Conservation (phyloP, 441 rosid genomes). For the Metrosideros polymorpha region DNA sequence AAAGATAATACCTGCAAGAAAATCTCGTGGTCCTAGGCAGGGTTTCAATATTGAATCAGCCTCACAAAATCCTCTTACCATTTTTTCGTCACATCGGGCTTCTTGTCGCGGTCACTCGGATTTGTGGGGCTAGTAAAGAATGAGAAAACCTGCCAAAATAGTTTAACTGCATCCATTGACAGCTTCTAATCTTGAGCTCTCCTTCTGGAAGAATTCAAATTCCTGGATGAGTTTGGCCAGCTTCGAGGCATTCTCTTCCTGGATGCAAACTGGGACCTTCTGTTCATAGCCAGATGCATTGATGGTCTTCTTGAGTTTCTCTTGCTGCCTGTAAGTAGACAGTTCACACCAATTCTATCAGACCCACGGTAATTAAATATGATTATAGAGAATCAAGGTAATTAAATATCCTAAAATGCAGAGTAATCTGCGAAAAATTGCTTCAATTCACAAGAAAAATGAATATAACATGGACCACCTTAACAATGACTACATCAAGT, state of each 20-base stretch:
- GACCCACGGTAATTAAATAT: background rate
- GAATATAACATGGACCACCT: background rate
- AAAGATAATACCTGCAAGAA: background rate
- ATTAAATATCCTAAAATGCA: background rate
- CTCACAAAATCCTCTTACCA: background rate
- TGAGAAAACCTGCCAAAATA: background rate
- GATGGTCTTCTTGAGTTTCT: conserved; percentile 66
- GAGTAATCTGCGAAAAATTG: background rate
- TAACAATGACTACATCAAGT: background rate
- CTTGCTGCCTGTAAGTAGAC: conserved; percentile 49
- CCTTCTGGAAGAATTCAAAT: conserved; percentile 47
- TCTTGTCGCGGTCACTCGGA: background rate
- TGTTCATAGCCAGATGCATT: conserved; percentile 55
- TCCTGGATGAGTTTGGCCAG: conserved; percentile 56
- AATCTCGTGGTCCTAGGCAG: background rate
- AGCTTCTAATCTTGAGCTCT: conserved; percentile 34
- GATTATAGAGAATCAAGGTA: background rate
- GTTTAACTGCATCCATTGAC: background rate
- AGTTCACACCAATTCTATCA: background rate
- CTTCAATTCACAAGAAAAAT: background rate
- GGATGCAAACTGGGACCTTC: conserved; percentile 59
- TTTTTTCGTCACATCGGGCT: background rate
- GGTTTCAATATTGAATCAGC: background rate
- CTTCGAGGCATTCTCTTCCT: conserved; percentile 46
- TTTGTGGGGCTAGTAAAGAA: background rate